phyloP scores from a whole-genome alignment of 495 filamentous ascomycete species.

The Lichina pygmaea region DNA sequence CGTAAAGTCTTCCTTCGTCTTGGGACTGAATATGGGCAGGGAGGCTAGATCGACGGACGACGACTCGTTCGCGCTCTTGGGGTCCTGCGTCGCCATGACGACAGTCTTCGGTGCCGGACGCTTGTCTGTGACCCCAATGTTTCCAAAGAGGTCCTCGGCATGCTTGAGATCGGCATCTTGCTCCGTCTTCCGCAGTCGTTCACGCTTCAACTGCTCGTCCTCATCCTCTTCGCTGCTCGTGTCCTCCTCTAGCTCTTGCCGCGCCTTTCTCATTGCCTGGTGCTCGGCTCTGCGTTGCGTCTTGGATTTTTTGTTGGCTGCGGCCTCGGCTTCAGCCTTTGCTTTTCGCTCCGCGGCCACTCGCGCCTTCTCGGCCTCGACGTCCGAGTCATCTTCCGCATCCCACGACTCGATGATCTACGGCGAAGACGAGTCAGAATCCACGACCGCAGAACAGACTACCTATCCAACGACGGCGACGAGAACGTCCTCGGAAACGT shows the following conservation, averaged over 20 bases:
- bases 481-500: constrained; percentile 10
- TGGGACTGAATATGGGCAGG: constrained; percentile 69
- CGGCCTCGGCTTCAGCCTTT: constrained; percentile 73
- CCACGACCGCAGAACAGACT: background rate
- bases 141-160: constrained; percentile 74
- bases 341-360: constrained; percentile 66
- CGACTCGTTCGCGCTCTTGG: constrained; percentile 26
- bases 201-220: constrained; percentile 41
- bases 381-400: constrained; percentile 88
- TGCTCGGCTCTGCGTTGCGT: constrained; percentile 68
- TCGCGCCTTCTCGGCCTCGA: constrained; percentile 80
- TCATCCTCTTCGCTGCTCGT: constrained; percentile 33
- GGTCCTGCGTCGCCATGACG: constrained; percentile 38
- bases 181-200: constrained; percentile 47
- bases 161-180: constrained; percentile 74
- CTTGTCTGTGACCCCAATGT: constrained; percentile 30
- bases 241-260: constrained; percentile 23
- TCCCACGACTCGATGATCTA: constrained; percentile 95
- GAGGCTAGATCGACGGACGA: constrained; percentile 50
- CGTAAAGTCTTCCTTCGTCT: constrained; percentile 60
- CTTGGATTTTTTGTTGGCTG: constrained; percentile 78
- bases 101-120: constrained; percentile 28
- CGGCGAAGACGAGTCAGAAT: background rate
- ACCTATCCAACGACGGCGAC: background rate
- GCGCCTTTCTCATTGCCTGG: constrained; percentile 17